phyloP scores from a whole-genome alignment of 495 filamentous ascomycete species.

The Cryomyces antarcticus region DNA sequence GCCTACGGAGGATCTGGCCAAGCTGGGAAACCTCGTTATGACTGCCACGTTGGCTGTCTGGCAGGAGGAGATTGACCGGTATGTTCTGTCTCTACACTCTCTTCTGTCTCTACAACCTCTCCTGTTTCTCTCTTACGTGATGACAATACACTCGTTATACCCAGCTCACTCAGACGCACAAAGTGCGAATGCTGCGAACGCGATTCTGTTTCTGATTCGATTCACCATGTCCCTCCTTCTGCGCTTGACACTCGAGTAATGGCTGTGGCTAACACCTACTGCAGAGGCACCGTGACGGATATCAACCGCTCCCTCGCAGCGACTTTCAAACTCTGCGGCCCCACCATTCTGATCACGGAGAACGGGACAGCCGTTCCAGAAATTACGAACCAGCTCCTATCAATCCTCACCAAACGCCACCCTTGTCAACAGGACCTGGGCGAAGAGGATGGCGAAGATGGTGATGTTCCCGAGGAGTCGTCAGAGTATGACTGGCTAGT shows the following conservation, averaged over 20 bases:
- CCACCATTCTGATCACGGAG: slow-evolving; percentile 58
- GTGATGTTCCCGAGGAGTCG: slow-evolving; percentile 51
- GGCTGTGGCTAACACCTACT: slow-evolving; percentile 5
- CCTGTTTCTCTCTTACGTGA: slow-evolving; percentile 36
- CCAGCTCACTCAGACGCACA: slow-evolving; percentile 97
- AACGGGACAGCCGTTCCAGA: slow-evolving; percentile 34
- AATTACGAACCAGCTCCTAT: slow-evolving; percentile 42
- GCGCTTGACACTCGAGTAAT: slow-evolving; percentile 14
- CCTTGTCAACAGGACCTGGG: slow-evolving; percentile 74
- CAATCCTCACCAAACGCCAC: slow-evolving; percentile 72
- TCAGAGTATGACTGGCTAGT: slow-evolving; percentile 97
- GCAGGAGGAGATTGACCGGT: slow-evolving; percentile 85
- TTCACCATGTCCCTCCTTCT: not conserved
- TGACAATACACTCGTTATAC: slow-evolving; percentile 70
- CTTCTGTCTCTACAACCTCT: slow-evolving; percentile 16
- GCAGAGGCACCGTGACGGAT: slow-evolving; percentile 72
- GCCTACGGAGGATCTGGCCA: slow-evolving; percentile 53
- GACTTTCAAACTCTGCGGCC: slow-evolving; percentile 79
- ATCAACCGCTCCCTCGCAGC: slow-evolving; percentile 91
- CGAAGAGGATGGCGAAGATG: slow-evolving; percentile 39
- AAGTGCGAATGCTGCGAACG: slow-evolving; percentile 75
- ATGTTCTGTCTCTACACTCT: slow-evolving; percentile 13
- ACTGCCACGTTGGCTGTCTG: slow-evolving; percentile 67
- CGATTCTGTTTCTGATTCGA: slow-evolving; percentile 42
- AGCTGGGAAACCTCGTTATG: slow-evolving; percentile 75